Percentiles rank a stretch among this genome's conserved stretches.
Conservation (phyloP, 768 basidiomycete genomes). For the Xerocomellus amylosporus region DNA sequence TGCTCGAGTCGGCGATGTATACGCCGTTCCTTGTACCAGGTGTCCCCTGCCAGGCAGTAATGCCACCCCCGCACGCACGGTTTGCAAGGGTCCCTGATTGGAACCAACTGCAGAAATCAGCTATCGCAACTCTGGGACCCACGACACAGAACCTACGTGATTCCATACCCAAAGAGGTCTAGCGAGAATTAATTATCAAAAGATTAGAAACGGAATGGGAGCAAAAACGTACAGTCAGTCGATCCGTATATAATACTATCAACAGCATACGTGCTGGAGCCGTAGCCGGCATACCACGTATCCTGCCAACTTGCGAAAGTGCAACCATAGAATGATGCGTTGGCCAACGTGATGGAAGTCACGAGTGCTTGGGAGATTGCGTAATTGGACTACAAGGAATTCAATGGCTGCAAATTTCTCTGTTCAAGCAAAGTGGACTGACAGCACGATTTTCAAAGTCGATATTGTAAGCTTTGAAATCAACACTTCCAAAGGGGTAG, state of each 20-base stretch:
- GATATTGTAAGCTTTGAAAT: slow-evolving; percentile 67
- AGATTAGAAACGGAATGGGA: background rate
- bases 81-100: slow-evolving; percentile 57
- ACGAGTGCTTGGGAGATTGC: slow-evolving; percentile 61
- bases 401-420: background rate
- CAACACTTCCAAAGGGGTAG: slow-evolving; percentile 47
- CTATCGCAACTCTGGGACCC: no score
- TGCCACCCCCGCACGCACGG: slow-evolving; percentile 62
- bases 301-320: slow-evolving; percentile 16
- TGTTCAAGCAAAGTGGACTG: slow-evolving; percentile 14
- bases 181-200: background rate
- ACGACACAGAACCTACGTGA: background rate
- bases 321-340: slow-evolving; percentile 51
- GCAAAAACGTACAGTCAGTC: slow-evolving; percentile 52
- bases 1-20: slow-evolving; percentile 52
- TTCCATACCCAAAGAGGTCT: slow-evolving; percentile 18
- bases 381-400: slow-evolving; percentile 44
- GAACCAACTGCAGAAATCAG: slow-evolving; percentile 46
- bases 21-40: slow-evolving; percentile 43
- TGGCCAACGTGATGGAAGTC: slow-evolving; percentile 60
- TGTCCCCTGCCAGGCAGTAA: slow-evolving; percentile 63
- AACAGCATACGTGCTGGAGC: slow-evolving; percentile 55
- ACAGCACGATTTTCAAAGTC: slow-evolving; percentile 68
- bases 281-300: slow-evolving; percentile 63
- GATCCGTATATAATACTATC: slow-evolving; percentile 63